Evolutionary conservation across 768 basidiomycete species (phyloP), one percentile per base, ranked within the genome.

Genomic region (Mycena galopus): DNA sequence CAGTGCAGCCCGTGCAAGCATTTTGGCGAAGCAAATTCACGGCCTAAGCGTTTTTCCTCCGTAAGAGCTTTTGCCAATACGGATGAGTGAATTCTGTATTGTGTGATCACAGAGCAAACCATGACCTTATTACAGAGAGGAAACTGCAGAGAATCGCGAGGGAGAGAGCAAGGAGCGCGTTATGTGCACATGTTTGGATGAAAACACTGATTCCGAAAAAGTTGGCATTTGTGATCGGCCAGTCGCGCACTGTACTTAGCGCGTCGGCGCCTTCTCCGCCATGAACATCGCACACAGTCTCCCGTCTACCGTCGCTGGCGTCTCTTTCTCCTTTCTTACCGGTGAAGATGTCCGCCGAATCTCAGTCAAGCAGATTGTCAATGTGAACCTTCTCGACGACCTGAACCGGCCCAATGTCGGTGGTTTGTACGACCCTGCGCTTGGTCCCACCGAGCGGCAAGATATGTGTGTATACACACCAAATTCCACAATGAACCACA

Each of bases 341-440:
- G 86, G 95, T 17, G 88, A 94, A 76, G 97, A 99, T 82, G 88
- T 98, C 78, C 91, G 94, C 55, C 90, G 93, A 69, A 96, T 99
- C 79, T 97, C 96, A n/a, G 97, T 99, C 79, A 97, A 98, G 84
- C 96, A 98, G 85, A 93, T 99, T 73, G 89, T 96, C 64, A 99
- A 99, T 81, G 94, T 96, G 3, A 88, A 94, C 70, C 90, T 99
- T 50, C 89, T 99, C 74, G 96, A 99, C 84, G 96, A 97, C 81
- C 85, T 98, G 42, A 96, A 97, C 81, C 86, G 94, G 76, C 98
- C 98, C 3, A 99, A 95, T 77, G 85, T 89, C 67, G 96, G 96
- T 29, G 97, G 96, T 68, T 86, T 99, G 55, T 99, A 99, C 78
- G 98, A 99, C 83, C 94, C 96, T 50, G 93, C 95, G 29, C 90